These are phyloP conservation scores for Haplosporangium sp. DNA, from an alignment of 371 early-diverging fungal genomes.

Conservation along the genomic window DNA sequence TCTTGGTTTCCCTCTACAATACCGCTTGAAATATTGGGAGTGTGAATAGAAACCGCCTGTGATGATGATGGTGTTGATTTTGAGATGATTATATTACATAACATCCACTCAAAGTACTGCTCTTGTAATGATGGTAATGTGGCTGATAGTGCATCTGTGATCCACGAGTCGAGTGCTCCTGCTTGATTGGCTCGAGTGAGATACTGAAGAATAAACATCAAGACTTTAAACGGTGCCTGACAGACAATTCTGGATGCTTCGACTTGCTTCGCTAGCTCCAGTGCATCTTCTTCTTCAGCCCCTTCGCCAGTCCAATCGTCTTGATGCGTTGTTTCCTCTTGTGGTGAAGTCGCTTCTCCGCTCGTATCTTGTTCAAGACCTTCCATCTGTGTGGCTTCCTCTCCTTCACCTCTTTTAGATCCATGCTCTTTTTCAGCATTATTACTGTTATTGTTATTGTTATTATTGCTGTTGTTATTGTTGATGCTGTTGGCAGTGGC, in stretches of 20 bases:
- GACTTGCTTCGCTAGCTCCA: constrained; percentile 31
- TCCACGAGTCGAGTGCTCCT: constrained; percentile 41
- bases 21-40: neutral
- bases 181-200: constrained; percentile 37
- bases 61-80: too few relatives aligned
- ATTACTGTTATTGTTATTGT: neutral
- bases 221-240: constrained; percentile 40
- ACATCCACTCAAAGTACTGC: constrained; percentile 45
- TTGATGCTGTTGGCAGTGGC: neutral
- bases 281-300: constrained; percentile 16
- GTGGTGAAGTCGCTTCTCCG: neutral
- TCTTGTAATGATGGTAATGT: constrained; percentile 24
- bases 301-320: neutral
- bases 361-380: neutral
- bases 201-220: constrained; percentile 41
- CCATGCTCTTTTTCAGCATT: neutral
- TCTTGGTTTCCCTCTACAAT: constrained; percentile 1
- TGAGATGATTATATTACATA: neutral
- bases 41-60: neutral
- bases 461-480: neutral
- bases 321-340: neutral
- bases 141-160: constrained; percentile 45
- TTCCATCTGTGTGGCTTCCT: neutral
- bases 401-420: neutral
- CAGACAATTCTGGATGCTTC: constrained; percentile 25